Percentiles rank a stretch among this genome's conserved stretches.
Evolutionary conservation across 192 early-diverging fungal species (phyloP).

Genomic region (Coemansia sp.): DNA sequence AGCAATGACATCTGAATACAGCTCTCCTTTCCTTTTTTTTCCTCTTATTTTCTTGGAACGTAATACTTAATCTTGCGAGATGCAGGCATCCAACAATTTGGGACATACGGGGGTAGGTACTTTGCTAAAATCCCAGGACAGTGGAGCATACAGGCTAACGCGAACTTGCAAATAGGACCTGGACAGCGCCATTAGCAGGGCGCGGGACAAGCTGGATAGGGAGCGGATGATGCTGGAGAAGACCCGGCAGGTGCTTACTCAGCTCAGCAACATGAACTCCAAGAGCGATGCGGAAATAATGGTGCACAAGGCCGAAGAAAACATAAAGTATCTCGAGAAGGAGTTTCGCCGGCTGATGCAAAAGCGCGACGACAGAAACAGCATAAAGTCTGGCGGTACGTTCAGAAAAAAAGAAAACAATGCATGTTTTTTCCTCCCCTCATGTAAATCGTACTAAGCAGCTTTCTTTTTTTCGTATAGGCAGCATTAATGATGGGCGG

Average conservation of each 20-base stretch:
- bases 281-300: slow-evolving; percentile 74
- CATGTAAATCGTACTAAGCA: neutral
- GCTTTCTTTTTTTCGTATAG: slow-evolving; percentile 5
- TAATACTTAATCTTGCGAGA: slow-evolving; percentile 3
- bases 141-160: neutral
- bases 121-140: neutral
- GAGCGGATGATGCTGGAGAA: slow-evolving; percentile 73
- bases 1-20: neutral
- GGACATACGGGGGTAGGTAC: slow-evolving; percentile 48
- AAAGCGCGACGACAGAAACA: slow-evolving; percentile 55
- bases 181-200: slow-evolving; percentile 67
- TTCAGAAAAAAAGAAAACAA: neutral
- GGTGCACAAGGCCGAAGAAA: slow-evolving; percentile 63
- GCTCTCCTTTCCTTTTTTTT: slow-evolving; percentile 1
- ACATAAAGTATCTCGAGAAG: slow-evolving; percentile 66
- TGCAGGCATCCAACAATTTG: slow-evolving; percentile 38
- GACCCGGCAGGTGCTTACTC: slow-evolving; percentile 65
- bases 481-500: slow-evolving; percentile 22
- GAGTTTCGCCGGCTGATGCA: slow-evolving; percentile 63
- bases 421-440: neutral
- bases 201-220: slow-evolving; percentile 66
- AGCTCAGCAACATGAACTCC: slow-evolving; percentile 69
- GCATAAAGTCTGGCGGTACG: slow-evolving; percentile 40
- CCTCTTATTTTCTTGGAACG: neutral
- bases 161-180: slow-evolving; percentile 39